phyloP scores from a whole-genome alignment of 1,284 basidiomycete species.

The Ganoderma leucocontextum region DNA sequence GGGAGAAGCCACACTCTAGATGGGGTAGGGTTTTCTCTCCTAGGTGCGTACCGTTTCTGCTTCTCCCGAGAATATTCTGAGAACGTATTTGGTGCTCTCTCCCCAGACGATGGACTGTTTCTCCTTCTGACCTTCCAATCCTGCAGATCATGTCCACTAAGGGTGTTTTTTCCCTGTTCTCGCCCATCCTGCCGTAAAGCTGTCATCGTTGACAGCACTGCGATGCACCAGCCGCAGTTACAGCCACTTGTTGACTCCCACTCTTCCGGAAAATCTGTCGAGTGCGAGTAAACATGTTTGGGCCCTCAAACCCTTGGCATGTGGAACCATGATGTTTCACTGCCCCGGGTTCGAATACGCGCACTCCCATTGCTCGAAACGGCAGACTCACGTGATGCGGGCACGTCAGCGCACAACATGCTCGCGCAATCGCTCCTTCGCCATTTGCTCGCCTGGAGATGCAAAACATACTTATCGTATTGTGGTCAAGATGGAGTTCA shows the following conservation, averaged over 20 bases:
- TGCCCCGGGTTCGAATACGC: constrained; percentile 25
- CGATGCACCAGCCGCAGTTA: constrained; percentile 2
- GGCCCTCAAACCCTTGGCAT: neutral
- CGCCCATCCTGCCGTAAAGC: neutral
- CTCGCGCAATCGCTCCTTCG: constrained; percentile 32
- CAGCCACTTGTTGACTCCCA: constrained; percentile 2
- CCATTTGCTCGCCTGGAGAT: constrained; percentile 22
- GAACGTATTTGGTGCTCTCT: neutral
- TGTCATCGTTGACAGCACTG: neutral
- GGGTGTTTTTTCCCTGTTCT: neutral
- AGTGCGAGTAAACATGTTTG: constrained; percentile 9
- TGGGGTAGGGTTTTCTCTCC: neutral
- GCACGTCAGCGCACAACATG: constrained; percentile 35
- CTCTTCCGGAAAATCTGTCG: constrained; percentile 12
- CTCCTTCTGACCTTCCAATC: constrained; percentile 7
- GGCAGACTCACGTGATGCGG: constrained; percentile 26
- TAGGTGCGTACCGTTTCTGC: neutral
- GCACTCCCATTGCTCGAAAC: constrained; percentile 24
- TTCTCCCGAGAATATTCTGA: neutral
- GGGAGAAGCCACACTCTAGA: neutral
- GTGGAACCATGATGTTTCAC: constrained; percentile 20
- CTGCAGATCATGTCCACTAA: constrained; percentile 28
- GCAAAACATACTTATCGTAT: constrained; percentile 22
- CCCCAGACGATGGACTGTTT: neutral
- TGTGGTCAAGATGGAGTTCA: constrained; percentile 4